These are phyloP conservation scores for Apophysomyces elegans DNA, from an alignment of 371 early-diverging fungal genomes.

Conservation along the genomic window DNA sequence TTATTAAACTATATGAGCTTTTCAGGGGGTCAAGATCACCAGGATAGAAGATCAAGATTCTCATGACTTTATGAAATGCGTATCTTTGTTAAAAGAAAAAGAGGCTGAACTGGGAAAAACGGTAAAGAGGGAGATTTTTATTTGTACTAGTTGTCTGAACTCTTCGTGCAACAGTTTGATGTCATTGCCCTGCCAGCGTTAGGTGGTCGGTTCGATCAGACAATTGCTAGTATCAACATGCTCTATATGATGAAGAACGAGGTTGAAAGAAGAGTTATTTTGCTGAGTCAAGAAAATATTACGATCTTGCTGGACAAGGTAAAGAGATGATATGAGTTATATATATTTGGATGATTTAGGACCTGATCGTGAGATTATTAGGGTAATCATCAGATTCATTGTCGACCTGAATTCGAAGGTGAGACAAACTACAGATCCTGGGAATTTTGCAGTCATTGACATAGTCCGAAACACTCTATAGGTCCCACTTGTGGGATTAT, in stretches of 20 bases:
- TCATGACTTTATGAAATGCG: slow-evolving; percentile 91
- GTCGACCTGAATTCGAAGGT: slow-evolving; percentile 69
- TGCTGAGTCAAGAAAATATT: slow-evolving; percentile 76
- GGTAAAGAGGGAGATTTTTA: slow-evolving; percentile 17
- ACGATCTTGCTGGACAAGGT: slow-evolving; percentile 74
- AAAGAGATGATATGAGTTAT: slow-evolving; percentile 16
- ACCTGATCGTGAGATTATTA: slow-evolving; percentile 17
- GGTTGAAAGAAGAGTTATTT: slow-evolving; percentile 53
- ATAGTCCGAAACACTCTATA: slow-evolving; percentile 11
- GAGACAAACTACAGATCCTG: not conserved
- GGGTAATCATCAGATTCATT: slow-evolving; percentile 73
- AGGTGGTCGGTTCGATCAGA: slow-evolving; percentile 92
- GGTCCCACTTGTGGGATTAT: slow-evolving; percentile 90
- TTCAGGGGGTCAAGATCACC: slow-evolving; percentile 57
- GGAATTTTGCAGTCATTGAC: not conserved
- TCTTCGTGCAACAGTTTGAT: slow-evolving; percentile 40
- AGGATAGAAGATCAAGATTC: slow-evolving; percentile 64
- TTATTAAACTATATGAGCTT: not conserved
- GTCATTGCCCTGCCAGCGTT: slow-evolving; percentile 83
- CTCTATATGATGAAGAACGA: slow-evolving; percentile 59
- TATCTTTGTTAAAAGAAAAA: slow-evolving; percentile 44
- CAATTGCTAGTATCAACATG: slow-evolving; percentile 76
- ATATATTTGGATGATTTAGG: not conserved
- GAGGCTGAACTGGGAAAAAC: slow-evolving; percentile 27
- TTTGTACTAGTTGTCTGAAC: not conserved